These are phyloP conservation scores for Aspergillus amoenus DNA, from an alignment of 2,329 filamentous ascomycete species.

Conservation along the genomic window DNA sequence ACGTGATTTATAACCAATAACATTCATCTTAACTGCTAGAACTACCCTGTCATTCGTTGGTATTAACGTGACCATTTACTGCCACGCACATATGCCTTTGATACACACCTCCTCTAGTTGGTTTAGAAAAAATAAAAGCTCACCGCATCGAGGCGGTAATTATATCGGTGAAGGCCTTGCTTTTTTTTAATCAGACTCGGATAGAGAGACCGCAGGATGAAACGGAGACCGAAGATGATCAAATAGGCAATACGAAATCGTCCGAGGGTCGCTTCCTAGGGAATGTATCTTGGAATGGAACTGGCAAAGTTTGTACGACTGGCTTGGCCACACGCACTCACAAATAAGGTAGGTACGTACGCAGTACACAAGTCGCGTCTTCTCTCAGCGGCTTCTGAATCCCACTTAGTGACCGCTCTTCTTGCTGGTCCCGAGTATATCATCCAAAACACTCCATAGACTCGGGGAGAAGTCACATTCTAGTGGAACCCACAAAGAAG, in stretches of 20 bases:
- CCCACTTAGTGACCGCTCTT: constrained; percentile 12
- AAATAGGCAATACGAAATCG: background rate
- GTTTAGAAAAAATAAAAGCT: constrained; percentile 13
- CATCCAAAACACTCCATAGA: too few relatives aligned
- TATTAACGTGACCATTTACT: too few relatives aligned
- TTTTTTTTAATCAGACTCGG: background rate
- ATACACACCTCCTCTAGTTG: too few relatives aligned
- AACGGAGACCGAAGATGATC: background rate
- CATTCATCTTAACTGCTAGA: too few relatives aligned
- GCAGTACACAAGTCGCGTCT: background rate
- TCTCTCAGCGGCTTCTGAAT: background rate
- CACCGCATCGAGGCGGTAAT: constrained; percentile 43
- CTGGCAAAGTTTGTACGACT: constrained; percentile 8
- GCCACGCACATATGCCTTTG: background rate
- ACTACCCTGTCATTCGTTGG: too few relatives aligned
- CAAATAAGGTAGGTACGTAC: background rate
- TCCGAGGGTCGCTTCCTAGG: background rate
- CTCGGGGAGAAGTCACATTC: too few relatives aligned
- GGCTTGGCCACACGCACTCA: constrained; percentile 5
- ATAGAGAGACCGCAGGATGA: constrained; percentile 3
- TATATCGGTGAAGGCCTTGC: constrained; percentile 21
- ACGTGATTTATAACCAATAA: too few relatives aligned
- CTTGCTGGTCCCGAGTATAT: background rate
- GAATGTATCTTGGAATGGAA: constrained; percentile 9
- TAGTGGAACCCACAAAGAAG: background rate